Percentiles rank a stretch among this genome's conserved stretches.
Evolutionary conservation across 306 rosid genomes (phyloP).

Genomic region (Benincasa hispida): DNA sequence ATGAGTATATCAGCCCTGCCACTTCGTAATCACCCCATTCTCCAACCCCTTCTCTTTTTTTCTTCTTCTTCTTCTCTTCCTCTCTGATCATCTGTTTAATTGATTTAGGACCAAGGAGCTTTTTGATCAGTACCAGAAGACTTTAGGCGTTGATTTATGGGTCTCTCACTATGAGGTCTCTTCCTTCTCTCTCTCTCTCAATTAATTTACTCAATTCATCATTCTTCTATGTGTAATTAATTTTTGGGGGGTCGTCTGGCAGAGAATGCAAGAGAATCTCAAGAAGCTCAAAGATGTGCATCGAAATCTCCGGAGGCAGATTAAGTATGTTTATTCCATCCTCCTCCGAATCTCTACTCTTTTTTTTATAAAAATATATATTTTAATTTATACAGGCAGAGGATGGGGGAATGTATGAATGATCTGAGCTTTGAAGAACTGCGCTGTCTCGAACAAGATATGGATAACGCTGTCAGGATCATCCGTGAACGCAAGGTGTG

Average conservation of each 20-base stretch:
- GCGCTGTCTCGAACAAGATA: constrained; percentile 42
- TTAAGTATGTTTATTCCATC: constrained; percentile 24
- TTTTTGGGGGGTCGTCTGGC: too few relatives aligned
- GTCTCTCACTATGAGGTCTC: constrained; percentile 66
- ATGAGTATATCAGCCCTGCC: constrained; percentile 53
- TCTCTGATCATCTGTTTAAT: neutral
- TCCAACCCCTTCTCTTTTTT: neutral
- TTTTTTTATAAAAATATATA: neutral
- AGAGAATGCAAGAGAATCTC: constrained; percentile 67
- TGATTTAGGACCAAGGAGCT: constrained; percentile 50
- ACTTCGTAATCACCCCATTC: constrained; percentile 33
- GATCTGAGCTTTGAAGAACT: constrained; percentile 51
- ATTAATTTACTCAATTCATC: too few relatives aligned
- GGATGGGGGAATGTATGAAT: constrained; percentile 53
- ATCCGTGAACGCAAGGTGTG: constrained; percentile 61
- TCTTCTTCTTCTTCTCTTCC: neutral
- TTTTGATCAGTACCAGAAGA: constrained; percentile 57
- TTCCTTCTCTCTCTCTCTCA: too few relatives aligned
- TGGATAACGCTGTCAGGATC: constrained; percentile 36
- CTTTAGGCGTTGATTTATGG: constrained; percentile 54
- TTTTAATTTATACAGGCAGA: constrained; percentile 26
- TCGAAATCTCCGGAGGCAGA: constrained; percentile 55
- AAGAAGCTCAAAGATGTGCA: constrained; percentile 51
- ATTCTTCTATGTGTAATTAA: too few relatives aligned
- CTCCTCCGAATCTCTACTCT: neutral